Evolutionary conservation across 108 stramenopile species (phyloP).

Genomic region (Cylindrotheca closterium): DNA sequence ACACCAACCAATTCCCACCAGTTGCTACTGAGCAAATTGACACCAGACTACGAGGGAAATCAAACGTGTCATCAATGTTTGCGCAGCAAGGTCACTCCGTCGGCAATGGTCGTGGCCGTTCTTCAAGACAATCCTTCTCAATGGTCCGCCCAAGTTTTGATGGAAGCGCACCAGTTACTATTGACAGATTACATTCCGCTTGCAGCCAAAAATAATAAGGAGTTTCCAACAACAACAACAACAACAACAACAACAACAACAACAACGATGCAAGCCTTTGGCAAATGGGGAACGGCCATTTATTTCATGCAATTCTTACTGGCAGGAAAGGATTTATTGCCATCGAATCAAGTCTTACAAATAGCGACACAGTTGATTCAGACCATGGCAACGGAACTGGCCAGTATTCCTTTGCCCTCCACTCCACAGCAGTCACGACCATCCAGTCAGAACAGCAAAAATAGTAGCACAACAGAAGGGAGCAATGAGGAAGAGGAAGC

Average conservation of each 20-base stretch:
- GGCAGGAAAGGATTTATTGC: not conserved
- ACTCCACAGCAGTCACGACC: too few species aligned
- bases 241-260: not conserved
- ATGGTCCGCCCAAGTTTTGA: not conserved
- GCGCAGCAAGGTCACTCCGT: conserved; percentile 15
- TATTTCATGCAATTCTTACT: not conserved
- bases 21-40: not conserved
- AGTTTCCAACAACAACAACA: not conserved
- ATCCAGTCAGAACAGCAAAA: too few species aligned
- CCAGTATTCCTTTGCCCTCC: not conserved
- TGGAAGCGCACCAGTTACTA: not conserved
- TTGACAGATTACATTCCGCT: not conserved
- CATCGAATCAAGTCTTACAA: not conserved
- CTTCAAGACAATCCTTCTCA: not conserved
- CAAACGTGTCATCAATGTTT: conserved; percentile 13
- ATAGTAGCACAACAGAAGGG: too few species aligned
- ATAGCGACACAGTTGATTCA: not conserved
- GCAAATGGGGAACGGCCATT: not conserved
- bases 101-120: not conserved
- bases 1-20: too few species aligned
- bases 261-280: not conserved
- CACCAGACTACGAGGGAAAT: conserved; percentile 5
- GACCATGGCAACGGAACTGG: not conserved
- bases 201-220: too few species aligned
- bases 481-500: too few species aligned